Conservation (phyloP, 257 asterid genomes). For the Scutellaria minor region DNA sequence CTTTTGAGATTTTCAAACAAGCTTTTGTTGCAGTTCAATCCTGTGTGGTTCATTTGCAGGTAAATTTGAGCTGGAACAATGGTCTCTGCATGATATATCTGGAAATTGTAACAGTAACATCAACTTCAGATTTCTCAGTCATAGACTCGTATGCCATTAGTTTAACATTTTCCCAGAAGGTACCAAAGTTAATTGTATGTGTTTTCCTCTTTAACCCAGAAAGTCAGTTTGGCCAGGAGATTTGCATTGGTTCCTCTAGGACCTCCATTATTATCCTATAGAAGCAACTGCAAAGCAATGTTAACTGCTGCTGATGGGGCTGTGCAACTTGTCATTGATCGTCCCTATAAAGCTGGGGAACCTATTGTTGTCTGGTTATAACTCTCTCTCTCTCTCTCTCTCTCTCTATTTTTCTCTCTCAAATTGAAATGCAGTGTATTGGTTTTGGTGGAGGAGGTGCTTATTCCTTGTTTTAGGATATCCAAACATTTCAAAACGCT, state of each 20-base stretch:
- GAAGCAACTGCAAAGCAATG: conserved; percentile 99
- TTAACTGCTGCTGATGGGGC: conserved; percentile 78
- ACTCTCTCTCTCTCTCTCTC: conserved; percentile 36
- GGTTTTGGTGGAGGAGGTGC: conserved; percentile 18
- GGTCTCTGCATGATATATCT: conserved; percentile 17
- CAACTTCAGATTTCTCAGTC: conserved; percentile 30
- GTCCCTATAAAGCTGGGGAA: conserved; percentile 80
- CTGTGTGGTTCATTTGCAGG: conserved; percentile 99
- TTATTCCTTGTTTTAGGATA: conserved; percentile 22
- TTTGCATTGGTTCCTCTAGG: conserved; percentile 97
- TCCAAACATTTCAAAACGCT: conserved; percentile 13
- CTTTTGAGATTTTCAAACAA: conserved; percentile 95
- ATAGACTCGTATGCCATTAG: background rate
- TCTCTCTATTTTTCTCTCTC: background rate
- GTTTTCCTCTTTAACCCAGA: conserved; percentile 57
- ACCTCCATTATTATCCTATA: conserved; percentile 81
- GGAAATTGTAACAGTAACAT: conserved; percentile 16
- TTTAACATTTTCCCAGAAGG: conserved; percentile 13
- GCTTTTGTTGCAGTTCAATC: conserved; percentile 99
- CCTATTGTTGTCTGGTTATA: conserved; percentile 89
- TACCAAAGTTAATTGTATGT: conserved; percentile 21
- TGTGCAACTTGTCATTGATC: conserved; percentile 90
- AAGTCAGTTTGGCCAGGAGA: conserved; percentile 96
- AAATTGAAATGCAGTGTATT: conserved; percentile 14
- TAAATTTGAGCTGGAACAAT: conserved; percentile 36